Evolutionary conservation across 164 flowering plant genomes (phyloP).

Genomic region (Annona squamosa): DNA sequence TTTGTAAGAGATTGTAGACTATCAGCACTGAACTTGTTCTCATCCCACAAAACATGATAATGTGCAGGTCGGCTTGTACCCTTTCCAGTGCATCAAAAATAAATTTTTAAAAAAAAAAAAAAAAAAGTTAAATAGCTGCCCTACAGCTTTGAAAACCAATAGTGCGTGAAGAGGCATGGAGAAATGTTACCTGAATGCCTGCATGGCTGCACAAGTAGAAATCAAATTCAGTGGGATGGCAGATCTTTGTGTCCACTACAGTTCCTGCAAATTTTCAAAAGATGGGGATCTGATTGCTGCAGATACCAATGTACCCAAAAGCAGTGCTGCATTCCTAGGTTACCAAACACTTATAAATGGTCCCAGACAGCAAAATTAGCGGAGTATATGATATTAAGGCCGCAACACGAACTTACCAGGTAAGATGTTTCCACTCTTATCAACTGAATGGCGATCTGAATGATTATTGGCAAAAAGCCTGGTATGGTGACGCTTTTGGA

Average conservation of each 20-base stretch:
- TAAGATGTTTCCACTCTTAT: conserved; percentile 53
- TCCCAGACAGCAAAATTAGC: neutral
- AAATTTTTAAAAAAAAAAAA: too few species aligned
- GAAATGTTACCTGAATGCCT: conserved; percentile 54
- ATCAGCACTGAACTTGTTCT: conserved; percentile 73
- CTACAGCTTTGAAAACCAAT: neutral
- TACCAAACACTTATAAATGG: neutral
- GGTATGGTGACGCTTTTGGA: conserved; percentile 64
- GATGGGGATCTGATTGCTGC: too few species aligned
- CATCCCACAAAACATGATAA: conserved; percentile 71
- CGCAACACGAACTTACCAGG: conserved; percentile 29
- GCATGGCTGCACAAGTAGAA: conserved; percentile 75
- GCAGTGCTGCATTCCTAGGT: neutral
- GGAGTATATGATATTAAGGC: neutral
- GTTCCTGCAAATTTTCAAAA: conserved; percentile 46
- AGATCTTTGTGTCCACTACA: conserved; percentile 84
- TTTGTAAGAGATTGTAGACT: conserved; percentile 59
- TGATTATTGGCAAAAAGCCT: conserved; percentile 48
- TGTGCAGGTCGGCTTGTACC: conserved; percentile 39
- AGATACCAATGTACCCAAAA: too few species aligned
- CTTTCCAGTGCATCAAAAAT: conserved; percentile 7
- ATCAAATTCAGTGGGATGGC: conserved; percentile 74
- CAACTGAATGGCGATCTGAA: conserved; percentile 26
- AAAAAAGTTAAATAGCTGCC: neutral
- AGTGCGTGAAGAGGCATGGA: too few species aligned